phyloP scores from a whole-genome alignment of 2,329 filamentous ascomycete species.

The Dactylellina cionopaga region DNA sequence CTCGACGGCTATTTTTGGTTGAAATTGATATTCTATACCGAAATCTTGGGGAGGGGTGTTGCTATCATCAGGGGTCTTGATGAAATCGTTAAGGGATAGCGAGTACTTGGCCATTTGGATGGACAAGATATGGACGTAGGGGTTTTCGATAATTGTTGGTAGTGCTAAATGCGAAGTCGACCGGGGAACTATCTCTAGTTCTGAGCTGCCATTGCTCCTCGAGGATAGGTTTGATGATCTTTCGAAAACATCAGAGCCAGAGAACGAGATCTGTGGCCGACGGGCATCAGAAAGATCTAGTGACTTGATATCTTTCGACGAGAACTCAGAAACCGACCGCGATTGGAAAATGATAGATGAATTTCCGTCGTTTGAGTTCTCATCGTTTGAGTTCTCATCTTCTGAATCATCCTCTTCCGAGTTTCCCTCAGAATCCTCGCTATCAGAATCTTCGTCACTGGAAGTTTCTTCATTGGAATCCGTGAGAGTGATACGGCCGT shows the following conservation, averaged over 20 bases:
- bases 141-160: slow-evolving; percentile 58
- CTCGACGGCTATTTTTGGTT: slow-evolving; percentile 67
- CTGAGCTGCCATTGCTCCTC: slow-evolving; percentile 59
- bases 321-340: background rate
- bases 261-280: background rate
- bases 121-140: slow-evolving; percentile 59
- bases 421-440: background rate
- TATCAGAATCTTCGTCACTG: background rate
- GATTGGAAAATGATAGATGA: background rate
- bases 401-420: background rate
- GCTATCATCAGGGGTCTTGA: slow-evolving; percentile 61
- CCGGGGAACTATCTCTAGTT: slow-evolving; percentile 55
- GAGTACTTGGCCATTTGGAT: slow-evolving; percentile 76
- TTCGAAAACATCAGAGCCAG: slow-evolving; percentile 7
- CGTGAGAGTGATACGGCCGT: background rate
- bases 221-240: background rate
- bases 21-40: slow-evolving; percentile 69
- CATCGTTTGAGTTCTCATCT: background rate
- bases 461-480: background rate
- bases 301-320: background rate
- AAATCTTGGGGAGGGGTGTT: slow-evolving; percentile 55
- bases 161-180: slow-evolving; percentile 16
- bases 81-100: slow-evolving; percentile 70
- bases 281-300: background rate
- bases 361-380: background rate